These are phyloP conservation scores for Xanthoconium stramineum DNA, from an alignment of 768 basidiomycete species.

Conservation along the genomic window DNA sequence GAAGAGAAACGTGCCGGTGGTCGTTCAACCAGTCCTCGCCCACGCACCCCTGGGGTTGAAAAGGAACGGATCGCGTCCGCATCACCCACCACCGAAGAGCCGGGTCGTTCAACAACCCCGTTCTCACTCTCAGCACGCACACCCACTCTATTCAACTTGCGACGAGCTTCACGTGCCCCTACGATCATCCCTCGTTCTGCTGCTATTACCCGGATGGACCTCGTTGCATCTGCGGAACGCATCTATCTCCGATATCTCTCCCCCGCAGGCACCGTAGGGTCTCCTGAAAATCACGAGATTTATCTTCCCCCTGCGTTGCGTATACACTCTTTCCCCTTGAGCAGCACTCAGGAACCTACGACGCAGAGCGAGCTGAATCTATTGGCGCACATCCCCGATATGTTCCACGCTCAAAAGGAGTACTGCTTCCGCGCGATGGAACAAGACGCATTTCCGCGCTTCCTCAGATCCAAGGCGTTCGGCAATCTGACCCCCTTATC, in stretches of 20 bases:
- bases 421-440: slow-evolving; percentile 97
- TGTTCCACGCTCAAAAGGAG: slow-evolving; percentile 97
- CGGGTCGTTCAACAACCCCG: slow-evolving; percentile 70
- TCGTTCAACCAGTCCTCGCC: slow-evolving; percentile 58
- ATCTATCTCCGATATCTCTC: slow-evolving; percentile 95
- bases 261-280: slow-evolving; percentile 69
- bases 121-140: slow-evolving; percentile 76
- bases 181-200: slow-evolving; percentile 90
- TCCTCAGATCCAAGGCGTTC: slow-evolving; percentile 96
- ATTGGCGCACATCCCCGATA: slow-evolving; percentile 91
- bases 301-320: slow-evolving; percentile 94
- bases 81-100: slow-evolving; percentile 50
- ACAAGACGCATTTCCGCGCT: slow-evolving; percentile 90
- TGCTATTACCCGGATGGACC: slow-evolving; percentile 85
- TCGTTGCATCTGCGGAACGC: slow-evolving; percentile 91
- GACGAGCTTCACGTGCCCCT: slow-evolving; percentile 83
- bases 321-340: slow-evolving; percentile 86
- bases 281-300: slow-evolving; percentile 93
- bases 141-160: slow-evolving; percentile 70
- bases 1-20: slow-evolving; percentile 49
- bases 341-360: slow-evolving; percentile 67
- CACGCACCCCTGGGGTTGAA: slow-evolving; percentile 37
- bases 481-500: slow-evolving; percentile 94
- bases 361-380: slow-evolving; percentile 62
- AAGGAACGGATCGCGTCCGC: slow-evolving; percentile 40